phyloP scores from a whole-genome alignment of 2,329 filamentous ascomycete species.

The Lasiodiplodia sp. region DNA sequence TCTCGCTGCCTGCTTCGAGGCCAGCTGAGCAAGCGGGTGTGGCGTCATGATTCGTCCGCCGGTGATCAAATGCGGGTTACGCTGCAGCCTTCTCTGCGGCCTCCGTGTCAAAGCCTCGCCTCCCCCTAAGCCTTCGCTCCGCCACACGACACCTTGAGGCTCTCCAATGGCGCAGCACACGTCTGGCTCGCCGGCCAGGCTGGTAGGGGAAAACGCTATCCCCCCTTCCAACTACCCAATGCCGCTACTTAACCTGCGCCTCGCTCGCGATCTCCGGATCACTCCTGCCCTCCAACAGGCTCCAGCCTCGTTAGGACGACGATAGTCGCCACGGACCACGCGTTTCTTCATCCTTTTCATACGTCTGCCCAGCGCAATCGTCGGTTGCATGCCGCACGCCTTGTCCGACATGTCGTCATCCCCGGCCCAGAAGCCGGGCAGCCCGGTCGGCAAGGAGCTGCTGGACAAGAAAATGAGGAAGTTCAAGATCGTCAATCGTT shows the following conservation, averaged over 20 bases:
- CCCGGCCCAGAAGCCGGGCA: no score
- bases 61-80: background rate
- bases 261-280: background rate
- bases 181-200: background rate
- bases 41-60: background rate
- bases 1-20: background rate
- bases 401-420: slow-evolving; percentile 6
- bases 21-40: background rate
- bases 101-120: background rate
- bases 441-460: background rate
- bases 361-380: background rate
- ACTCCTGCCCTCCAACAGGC: background rate
- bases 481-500: slow-evolving; percentile 5
- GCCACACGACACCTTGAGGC: background rate
- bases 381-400: background rate
- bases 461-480: background rate
- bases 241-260: background rate
- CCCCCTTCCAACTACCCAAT: background rate
- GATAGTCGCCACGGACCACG: slow-evolving; percentile 3
- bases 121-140: background rate
- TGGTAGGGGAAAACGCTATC: background rate
- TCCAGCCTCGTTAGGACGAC: background rate
- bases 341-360: background rate
- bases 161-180: background rate
- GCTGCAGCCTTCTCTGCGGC: background rate